Percentiles rank a stretch among this genome's conserved stretches.
phyloP scores from a whole-genome alignment of 2,329 filamentous ascomycete genomes.

The Arachnopeziza araneosa region DNA sequence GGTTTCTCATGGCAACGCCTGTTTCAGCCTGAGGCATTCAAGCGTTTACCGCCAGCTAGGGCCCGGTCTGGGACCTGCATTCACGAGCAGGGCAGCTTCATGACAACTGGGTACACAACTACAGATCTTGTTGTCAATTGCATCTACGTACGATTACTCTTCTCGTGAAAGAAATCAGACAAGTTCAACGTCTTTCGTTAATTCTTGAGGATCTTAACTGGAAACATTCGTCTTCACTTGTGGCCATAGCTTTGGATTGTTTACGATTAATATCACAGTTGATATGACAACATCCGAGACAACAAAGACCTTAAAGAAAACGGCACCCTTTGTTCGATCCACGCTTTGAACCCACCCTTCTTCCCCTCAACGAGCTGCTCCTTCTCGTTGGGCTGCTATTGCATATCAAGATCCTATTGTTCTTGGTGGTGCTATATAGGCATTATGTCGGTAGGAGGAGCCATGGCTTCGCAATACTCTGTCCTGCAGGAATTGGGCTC shows the following conservation, averaged over 20 bases:
- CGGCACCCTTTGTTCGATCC: neutral
- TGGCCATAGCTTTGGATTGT: slow-evolving; percentile 3
- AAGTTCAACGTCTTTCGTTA: neutral
- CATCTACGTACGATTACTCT: neutral
- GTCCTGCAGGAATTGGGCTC: slow-evolving; percentile 78
- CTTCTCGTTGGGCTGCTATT: slow-evolving; percentile 3
- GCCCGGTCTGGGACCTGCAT: neutral
- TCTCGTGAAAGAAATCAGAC: neutral
- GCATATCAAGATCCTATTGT: slow-evolving; percentile 8
- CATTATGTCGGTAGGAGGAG: slow-evolving; percentile 23
- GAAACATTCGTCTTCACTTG: neutral
- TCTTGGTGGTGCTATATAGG: slow-evolving; percentile 12
- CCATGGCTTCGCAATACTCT: slow-evolving; percentile 72
- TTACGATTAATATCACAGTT: neutral
- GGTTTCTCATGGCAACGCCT: neutral
- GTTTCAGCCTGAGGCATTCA: neutral
- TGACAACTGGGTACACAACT: neutral
- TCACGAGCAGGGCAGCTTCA: neutral
- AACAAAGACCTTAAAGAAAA: neutral
- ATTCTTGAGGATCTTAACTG: neutral
- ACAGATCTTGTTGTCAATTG: neutral
- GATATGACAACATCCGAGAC: slow-evolving; percentile 1
- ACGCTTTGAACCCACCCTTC: neutral
- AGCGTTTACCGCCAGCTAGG: neutral
- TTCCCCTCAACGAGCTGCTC: neutral